A percentile compares a stretch with the other conserved stretches of the same genome.
phyloP scores from a whole-genome alignment of 495 filamentous ascomycete species.

The Amniculicola lignicola region DNA sequence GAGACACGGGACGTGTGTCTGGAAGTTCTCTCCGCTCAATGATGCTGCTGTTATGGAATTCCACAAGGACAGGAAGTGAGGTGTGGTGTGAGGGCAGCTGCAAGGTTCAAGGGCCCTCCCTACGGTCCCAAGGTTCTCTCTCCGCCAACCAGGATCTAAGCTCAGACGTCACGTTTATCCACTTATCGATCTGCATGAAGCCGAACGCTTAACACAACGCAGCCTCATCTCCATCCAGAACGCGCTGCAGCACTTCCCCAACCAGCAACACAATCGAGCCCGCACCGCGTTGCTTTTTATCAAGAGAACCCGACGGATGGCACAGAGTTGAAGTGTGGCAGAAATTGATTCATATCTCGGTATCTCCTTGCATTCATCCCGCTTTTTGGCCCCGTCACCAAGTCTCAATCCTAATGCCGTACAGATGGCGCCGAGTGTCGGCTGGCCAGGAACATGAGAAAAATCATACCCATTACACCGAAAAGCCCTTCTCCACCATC shows the following conservation, averaged over 20 bases:
- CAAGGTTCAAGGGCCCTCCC: neutral
- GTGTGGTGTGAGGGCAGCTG: neutral
- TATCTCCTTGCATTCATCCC: conserved; percentile 25
- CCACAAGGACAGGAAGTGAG: too few species aligned
- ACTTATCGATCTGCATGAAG: conserved; percentile 17
- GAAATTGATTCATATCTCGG: conserved; percentile 30
- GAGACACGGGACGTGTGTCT: too few species aligned
- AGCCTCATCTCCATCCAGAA: conserved; percentile 17
- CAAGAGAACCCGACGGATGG: neutral
- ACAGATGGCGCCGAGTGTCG: conserved; percentile 17
- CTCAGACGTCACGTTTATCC: conserved; percentile 13
- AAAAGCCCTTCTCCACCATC: neutral
- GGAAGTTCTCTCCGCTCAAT: too few species aligned
- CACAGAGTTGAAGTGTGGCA: conserved; percentile 8
- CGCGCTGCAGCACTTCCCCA: neutral
- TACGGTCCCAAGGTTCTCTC: too few species aligned
- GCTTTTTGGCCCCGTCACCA: conserved; percentile 19
- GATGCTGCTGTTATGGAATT: too few species aligned
- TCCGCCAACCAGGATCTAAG: neutral
- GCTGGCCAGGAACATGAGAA: conserved; percentile 6
- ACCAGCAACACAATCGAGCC: neutral
- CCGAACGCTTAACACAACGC: conserved; percentile 21
- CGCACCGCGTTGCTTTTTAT: neutral
- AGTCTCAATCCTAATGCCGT: conserved; percentile 15
- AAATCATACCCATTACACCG: conserved; percentile 5